These are phyloP conservation scores for Geotrichum candidum DNA, from an alignment of 1,139 yeast genomes.

Conservation along the genomic window DNA sequence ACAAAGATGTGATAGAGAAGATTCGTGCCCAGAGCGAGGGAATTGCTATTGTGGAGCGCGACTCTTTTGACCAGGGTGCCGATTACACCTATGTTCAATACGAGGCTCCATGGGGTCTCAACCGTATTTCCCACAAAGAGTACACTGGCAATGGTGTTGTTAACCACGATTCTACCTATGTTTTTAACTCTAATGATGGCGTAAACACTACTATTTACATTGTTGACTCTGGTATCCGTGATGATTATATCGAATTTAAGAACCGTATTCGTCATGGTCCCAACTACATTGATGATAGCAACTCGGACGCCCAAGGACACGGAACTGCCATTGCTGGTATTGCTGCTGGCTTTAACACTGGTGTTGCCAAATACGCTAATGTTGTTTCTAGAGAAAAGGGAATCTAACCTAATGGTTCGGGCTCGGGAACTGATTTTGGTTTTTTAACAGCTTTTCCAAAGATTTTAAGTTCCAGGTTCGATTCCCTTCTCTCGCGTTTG, in stretches of 20 bases:
- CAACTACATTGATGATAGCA: constrained; percentile 31
- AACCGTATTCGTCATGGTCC: constrained; percentile 39
- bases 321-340: constrained; percentile 45
- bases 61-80: constrained; percentile 32
- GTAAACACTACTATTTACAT: constrained; percentile 50
- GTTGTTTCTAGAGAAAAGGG: too few species aligned
- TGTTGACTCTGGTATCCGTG: constrained; percentile 45
- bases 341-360: constrained; percentile 41
- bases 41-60: constrained; percentile 46
- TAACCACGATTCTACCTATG: constrained; percentile 30
- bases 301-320: constrained; percentile 38
- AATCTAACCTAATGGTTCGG: too few species aligned
- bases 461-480: too few species aligned
- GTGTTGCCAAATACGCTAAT: constrained; percentile 41
- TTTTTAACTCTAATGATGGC: constrained; percentile 46
- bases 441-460: too few species aligned
- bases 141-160: constrained; percentile 6
- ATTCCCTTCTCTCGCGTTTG: too few species aligned
- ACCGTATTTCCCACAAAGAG: constrained; percentile 43
- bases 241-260: constrained; percentile 46
- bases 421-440: too few species aligned
- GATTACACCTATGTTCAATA: constrained; percentile 13
- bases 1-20: constrained; percentile 31
- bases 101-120: constrained; percentile 50
- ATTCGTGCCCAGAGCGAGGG: constrained; percentile 39